Percentiles rank a stretch among this genome's conserved stretches.
phyloP scores from a whole-genome alignment of 2,329 filamentous ascomycete genomes.

The Paraconiothyrium brasiliense region DNA sequence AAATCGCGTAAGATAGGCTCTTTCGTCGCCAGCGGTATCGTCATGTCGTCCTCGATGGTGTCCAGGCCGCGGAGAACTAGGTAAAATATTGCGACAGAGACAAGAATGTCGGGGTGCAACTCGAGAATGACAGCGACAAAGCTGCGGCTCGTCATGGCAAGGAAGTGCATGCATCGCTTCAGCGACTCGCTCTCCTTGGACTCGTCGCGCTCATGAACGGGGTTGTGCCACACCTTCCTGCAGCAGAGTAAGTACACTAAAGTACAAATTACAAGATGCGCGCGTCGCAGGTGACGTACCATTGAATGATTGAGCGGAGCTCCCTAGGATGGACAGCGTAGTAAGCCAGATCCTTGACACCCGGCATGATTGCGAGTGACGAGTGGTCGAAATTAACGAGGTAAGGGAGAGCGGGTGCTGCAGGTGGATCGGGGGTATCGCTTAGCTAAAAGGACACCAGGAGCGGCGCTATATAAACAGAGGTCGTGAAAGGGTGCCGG shows the following conservation, averaged over 20 bases:
- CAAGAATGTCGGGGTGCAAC: conserved; percentile 89
- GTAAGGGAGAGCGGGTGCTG: not conserved
- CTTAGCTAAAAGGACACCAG: conserved; percentile 16
- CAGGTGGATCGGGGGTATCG: conserved; percentile 1
- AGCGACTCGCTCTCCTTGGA: conserved; percentile 78
- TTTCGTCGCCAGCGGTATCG: conserved; percentile 81
- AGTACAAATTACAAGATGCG: not conserved
- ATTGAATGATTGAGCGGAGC: conserved; percentile 86
- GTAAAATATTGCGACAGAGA: conserved; percentile 92
- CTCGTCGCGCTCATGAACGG: conserved; percentile 84
- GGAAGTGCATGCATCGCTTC: conserved; percentile 83
- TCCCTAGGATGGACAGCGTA: conserved; percentile 78
- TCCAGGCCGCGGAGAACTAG: conserved; percentile 90
- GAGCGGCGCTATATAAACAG: not conserved
- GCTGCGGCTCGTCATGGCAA: conserved; percentile 89
- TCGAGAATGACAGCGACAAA: conserved; percentile 95
- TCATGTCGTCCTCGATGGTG: conserved; percentile 99
- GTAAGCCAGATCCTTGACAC: conserved; percentile 68
- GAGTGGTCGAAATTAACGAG: not conserved
- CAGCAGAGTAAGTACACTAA: conserved; percentile 22
- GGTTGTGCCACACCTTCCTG: conserved; percentile 97
- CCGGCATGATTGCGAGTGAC: conserved; percentile 42
- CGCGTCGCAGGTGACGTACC: conserved; percentile 62
- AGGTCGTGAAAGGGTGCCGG: conserved; percentile 3
- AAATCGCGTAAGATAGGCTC: conserved; percentile 87